These are phyloP conservation scores for Aquilaria agallochum DNA, from an alignment of 441 rosid species.

Conservation along the genomic window DNA sequence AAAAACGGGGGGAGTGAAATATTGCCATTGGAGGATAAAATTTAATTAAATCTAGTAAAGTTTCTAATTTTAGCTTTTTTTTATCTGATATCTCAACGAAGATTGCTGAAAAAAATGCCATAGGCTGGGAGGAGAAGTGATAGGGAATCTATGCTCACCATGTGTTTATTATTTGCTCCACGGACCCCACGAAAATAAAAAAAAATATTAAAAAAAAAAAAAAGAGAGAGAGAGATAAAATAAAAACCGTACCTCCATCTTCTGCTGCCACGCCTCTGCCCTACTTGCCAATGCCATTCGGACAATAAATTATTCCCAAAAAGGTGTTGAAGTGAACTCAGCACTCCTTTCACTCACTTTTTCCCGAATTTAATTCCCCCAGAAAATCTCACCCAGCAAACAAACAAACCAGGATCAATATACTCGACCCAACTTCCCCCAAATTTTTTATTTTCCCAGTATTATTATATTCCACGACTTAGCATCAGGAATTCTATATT, in stretches of 20 bases:
- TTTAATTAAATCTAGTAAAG: no score
- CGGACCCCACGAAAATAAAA: constrained; percentile 18
- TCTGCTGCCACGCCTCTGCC: not conserved
- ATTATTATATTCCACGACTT: not conserved
- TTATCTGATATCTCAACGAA: no score
- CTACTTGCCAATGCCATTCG: not conserved
- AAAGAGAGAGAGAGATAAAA: no score
- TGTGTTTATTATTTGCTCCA: constrained; percentile 27
- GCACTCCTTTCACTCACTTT: constrained; percentile 1
- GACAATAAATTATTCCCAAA: constrained; percentile 21
- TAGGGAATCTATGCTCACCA: constrained; percentile 47
- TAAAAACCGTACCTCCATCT: not conserved
- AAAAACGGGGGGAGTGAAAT: no score
- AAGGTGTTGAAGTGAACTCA: constrained; percentile 22
- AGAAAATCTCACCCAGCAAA: constrained; percentile 9
- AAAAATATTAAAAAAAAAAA: no score
- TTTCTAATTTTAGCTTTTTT: no score
- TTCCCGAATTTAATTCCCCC: constrained; percentile 1
- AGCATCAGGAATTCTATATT: not conserved
- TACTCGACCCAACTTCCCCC: not conserved
- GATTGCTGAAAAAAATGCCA: no score
- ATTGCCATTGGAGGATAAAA: no score
- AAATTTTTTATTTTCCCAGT: not conserved
- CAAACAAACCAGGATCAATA: not conserved
- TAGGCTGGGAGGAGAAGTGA: constrained; percentile 20